Evolutionary conservation across 345 rosid genomes (phyloP).

Genomic region (Heritiera fomes): DNA sequence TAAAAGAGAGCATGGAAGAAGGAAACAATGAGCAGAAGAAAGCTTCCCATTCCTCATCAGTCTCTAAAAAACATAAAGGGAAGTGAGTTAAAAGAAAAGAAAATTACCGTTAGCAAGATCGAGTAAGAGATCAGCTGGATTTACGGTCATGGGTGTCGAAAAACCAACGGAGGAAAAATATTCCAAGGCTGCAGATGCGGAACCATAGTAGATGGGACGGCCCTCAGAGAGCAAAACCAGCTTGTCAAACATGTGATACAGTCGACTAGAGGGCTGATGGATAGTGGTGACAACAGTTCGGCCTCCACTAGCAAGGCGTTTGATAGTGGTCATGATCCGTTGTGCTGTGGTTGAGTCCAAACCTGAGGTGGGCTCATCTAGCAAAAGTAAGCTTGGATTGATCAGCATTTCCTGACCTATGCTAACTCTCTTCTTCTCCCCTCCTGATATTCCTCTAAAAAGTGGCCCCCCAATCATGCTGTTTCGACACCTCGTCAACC

Average conservation of each 20-base stretch:
- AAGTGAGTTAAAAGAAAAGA: neutral
- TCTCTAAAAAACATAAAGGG: conserved; percentile 10
- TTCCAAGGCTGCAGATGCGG: conserved; percentile 82
- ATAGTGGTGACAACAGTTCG: conserved; percentile 88
- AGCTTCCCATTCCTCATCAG: neutral
- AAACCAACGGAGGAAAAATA: conserved; percentile 88
- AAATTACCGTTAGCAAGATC: conserved; percentile 94
- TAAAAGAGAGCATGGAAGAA: conserved; percentile 8
- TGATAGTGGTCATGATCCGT: conserved; percentile 70
- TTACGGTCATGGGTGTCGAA: conserved; percentile 79
- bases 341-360: conserved; percentile 97
- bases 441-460: conserved; percentile 94
- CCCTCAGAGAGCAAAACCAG: conserved; percentile 91
- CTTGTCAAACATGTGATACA: conserved; percentile 96
- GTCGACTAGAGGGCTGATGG: conserved; percentile 96
- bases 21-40: neutral
- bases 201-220: conserved; percentile 75
- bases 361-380: conserved; percentile 98
- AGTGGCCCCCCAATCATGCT: conserved; percentile 99
- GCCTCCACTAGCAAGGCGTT: conserved; percentile 82
- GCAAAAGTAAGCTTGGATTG: conserved; percentile 84
- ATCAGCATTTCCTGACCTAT: conserved; percentile 98
- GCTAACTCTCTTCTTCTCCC: conserved; percentile 95
- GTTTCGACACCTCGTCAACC: conserved; percentile 61
- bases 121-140: conserved; percentile 95